Percentiles rank a stretch among this genome's conserved stretches.
These are phyloP conservation scores for Pseudozyma pruni DNA, from an alignment of 1,284 basidiomycete species.

Conservation along the genomic window DNA sequence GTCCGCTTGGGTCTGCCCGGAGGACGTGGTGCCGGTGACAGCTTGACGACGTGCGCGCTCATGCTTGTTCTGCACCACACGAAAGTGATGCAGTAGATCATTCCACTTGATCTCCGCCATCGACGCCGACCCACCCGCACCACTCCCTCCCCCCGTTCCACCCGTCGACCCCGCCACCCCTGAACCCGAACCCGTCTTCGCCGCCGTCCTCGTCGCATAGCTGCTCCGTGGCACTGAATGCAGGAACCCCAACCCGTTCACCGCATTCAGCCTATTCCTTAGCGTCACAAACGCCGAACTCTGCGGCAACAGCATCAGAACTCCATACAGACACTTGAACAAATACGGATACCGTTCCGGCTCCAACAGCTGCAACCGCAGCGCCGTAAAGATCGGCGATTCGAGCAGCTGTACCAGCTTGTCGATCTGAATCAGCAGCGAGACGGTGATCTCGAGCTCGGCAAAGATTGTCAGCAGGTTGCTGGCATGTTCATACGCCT, in stretches of 20 bases:
- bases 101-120: conserved; percentile 61
- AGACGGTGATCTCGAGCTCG: conserved; percentile 93
- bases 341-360: conserved; percentile 95
- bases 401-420: conserved; percentile 98
- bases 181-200: conserved; percentile 7
- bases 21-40: conserved; percentile 10
- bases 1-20: conserved; percentile 15
- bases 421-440: conserved; percentile 93
- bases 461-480: conserved; percentile 94
- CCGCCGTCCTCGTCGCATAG: conserved; percentile 10
- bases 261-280: conserved; percentile 90
- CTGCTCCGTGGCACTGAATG: conserved; percentile 79
- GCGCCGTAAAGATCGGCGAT: conserved; percentile 95
- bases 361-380: conserved; percentile 95
- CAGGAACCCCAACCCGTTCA: conserved; percentile 91
- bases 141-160: conserved; percentile 6
- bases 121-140: conserved; percentile 12
- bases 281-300: conserved; percentile 95
- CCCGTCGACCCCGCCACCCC: conserved; percentile 8
- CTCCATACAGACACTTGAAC: conserved; percentile 96
- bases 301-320: conserved; percentile 97
- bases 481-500: conserved; percentile 98
- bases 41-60: conserved; percentile 53
- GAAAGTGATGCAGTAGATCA: conserved; percentile 63
- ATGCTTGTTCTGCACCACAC: conserved; percentile 61